Percentiles rank a stretch among this genome's conserved stretches.
These are phyloP conservation scores for Eucalyptus albens DNA, from an alignment of 345 rosid genomes.

Conservation along the genomic window DNA sequence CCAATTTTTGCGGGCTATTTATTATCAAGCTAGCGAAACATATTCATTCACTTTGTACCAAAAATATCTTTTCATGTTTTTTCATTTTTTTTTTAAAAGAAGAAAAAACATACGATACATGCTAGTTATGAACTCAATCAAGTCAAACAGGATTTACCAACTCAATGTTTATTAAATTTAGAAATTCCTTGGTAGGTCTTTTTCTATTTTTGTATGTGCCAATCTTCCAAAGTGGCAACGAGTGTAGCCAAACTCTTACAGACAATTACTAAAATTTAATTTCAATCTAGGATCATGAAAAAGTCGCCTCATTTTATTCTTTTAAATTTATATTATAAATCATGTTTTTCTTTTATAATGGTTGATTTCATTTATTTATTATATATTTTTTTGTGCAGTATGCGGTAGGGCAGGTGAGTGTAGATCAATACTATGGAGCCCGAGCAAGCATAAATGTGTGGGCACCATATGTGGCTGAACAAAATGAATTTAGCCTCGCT, in stretches of 20 bases:
- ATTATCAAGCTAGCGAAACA: background rate
- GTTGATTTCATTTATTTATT: background rate
- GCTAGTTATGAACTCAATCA: background rate
- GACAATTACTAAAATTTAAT: background rate
- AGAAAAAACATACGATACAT: background rate
- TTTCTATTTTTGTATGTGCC: background rate
- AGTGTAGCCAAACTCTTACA: no score
- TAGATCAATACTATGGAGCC: slow-evolving; percentile 87
- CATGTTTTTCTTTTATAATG: background rate
- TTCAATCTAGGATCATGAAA: background rate
- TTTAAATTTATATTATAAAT: background rate
- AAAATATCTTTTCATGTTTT: background rate
- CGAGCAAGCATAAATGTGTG: slow-evolving; percentile 92
- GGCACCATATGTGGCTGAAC: slow-evolving; percentile 65
- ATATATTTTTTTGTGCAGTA: slow-evolving; percentile 26
- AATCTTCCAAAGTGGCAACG: background rate
- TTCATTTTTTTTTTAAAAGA: fast-evolving
- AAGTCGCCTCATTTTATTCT: no score
- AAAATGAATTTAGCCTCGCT: slow-evolving; percentile 82
- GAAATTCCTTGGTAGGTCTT: background rate
- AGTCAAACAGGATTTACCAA: background rate
- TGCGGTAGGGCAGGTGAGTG: slow-evolving; percentile 79
- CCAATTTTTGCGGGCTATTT: background rate
- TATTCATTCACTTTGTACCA: background rate
- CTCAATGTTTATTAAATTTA: background rate